Evolutionary conservation across 176 grass and related monocot species (phyloP).

Genomic region (Oryza meridionalis): DNA sequence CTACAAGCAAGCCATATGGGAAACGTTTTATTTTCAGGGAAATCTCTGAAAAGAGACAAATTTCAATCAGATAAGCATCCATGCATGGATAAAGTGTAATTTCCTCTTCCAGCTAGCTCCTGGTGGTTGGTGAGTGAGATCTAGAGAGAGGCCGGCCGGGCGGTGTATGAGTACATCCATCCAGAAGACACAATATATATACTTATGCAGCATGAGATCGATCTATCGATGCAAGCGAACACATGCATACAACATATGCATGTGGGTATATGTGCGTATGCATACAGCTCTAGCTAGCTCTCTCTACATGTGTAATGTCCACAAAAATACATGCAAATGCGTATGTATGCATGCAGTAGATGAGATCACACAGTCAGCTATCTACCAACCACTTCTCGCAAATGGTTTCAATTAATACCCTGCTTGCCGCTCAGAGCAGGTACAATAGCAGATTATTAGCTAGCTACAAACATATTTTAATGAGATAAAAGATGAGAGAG

Average conservation of each 20-base stretch:
- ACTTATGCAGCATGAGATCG: background rate
- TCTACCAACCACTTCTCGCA: background rate
- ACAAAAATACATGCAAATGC: background rate
- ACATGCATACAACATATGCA: background rate
- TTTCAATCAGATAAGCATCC: no score
- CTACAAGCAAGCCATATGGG: no score
- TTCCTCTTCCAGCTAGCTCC: no score
- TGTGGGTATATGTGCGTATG: background rate
- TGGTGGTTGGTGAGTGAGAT: background rate
- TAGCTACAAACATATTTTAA: no score
- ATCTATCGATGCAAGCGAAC: background rate
- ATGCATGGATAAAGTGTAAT: no score
- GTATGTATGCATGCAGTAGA: background rate
- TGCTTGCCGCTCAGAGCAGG: background rate
- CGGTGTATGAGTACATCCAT: background rate
- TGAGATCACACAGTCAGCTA: background rate
- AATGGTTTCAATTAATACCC: background rate
- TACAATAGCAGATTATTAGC: no score
- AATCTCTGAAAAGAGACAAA: no score
- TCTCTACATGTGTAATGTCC: background rate
- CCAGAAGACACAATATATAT: background rate
- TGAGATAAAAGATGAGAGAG: no score
- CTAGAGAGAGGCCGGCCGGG: no score
- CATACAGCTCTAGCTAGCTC: background rate
- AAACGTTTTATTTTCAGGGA: no score